A percentile compares a stretch with the other conserved stretches of the same genome.
phyloP scores from a whole-genome alignment of 1,284 basidiomycete species.

The Boletellus deceptivus region DNA sequence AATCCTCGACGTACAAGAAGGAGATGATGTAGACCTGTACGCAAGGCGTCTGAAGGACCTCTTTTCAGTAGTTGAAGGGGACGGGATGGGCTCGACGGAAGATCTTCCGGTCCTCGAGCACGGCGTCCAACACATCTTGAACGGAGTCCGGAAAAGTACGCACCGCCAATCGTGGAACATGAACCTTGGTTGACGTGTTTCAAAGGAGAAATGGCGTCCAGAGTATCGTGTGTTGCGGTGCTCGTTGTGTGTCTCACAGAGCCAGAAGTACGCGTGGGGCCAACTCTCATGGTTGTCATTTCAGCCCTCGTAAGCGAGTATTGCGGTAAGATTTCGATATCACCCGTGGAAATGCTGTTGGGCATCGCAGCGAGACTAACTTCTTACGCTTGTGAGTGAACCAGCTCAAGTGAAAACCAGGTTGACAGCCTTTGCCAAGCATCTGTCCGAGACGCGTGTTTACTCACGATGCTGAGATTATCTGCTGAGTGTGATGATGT shows the following conservation, averaged over 20 bases:
- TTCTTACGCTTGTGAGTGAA: constrained; percentile 47
- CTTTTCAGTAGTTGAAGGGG: constrained; percentile 43
- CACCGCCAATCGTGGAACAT: constrained; percentile 1
- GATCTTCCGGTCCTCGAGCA: constrained; percentile 48
- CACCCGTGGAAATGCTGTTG: constrained; percentile 50
- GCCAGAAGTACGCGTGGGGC: constrained; percentile 40
- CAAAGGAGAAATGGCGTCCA: constrained; percentile 45
- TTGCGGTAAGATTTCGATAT: constrained; percentile 46
- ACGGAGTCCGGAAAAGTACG: constrained; percentile 49
- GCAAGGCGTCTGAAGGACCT: constrained; percentile 50
- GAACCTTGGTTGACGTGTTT: constrained; percentile 12
- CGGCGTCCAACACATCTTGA: constrained; percentile 53
- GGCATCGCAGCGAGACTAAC: constrained; percentile 48
- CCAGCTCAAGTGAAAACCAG: not conserved
- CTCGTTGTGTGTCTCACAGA: constrained; percentile 51
- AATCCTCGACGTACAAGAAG: constrained; percentile 47
- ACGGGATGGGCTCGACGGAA: constrained; percentile 26
- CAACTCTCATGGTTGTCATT: constrained; percentile 63
- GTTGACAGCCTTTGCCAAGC: constrained; percentile 38
- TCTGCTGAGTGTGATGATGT: constrained; percentile 56
- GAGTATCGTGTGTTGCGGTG: constrained; percentile 48
- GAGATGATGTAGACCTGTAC: constrained; percentile 57
- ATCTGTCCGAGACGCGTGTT: constrained; percentile 64
- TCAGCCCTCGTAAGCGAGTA: constrained; percentile 65
- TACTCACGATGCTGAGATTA: constrained; percentile 67